Conservation (phyloP, 306 rosid species). For the Vigna unguiculata region DNA sequence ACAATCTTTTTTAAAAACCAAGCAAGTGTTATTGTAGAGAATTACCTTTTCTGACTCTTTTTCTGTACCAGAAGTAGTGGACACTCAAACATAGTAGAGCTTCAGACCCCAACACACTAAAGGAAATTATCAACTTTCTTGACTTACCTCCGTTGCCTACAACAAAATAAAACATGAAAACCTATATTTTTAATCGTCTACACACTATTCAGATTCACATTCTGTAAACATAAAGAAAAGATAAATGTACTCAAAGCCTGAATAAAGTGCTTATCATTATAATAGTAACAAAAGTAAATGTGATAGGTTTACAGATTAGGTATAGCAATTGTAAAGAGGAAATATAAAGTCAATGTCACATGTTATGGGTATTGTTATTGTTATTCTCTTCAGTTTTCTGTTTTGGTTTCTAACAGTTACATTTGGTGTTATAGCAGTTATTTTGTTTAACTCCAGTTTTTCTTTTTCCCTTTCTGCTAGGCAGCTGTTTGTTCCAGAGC, state of each 20-base stretch:
- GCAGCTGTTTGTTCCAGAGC: too few species aligned
- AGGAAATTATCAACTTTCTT: conserved; percentile 26
- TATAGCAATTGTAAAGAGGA: neutral
- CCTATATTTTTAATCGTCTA: neutral
- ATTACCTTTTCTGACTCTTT: conserved; percentile 18
- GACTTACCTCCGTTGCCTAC: conserved; percentile 25
- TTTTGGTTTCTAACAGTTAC: too few species aligned
- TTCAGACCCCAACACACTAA: conserved; percentile 24
- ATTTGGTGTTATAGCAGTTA: too few species aligned
- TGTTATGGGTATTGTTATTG: too few species aligned
- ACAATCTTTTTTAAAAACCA: neutral
- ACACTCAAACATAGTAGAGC: conserved; percentile 24
- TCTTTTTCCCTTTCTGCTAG: too few species aligned
- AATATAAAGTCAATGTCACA: neutral
- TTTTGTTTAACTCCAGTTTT: too few species aligned
- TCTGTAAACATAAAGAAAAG: neutral
- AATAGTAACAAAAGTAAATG: neutral
- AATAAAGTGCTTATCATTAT: neutral
- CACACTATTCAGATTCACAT: neutral
- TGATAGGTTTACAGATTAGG: neutral
- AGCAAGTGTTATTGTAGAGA: neutral
- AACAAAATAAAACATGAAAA: neutral
- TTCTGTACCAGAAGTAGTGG: conserved; percentile 31
- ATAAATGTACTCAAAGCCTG: neutral
- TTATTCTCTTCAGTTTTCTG: too few species aligned